Conservation (phyloP, 2,329 filamentous ascomycete genomes). For the Paraphaeosphaeria minitans region DNA sequence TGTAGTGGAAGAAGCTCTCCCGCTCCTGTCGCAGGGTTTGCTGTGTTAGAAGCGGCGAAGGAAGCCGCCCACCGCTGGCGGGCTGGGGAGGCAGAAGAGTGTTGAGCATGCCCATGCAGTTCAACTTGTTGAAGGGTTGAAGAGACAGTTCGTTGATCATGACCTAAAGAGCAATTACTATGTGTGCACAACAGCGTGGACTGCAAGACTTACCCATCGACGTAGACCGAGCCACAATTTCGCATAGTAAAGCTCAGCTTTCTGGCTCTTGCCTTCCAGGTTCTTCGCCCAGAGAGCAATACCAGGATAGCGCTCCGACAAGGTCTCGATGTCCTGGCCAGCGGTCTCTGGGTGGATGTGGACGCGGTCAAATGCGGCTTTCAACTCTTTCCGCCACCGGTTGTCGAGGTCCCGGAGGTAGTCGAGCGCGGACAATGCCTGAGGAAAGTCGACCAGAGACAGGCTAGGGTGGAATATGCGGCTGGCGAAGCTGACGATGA, state of each 20-base stretch:
- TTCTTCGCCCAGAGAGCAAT: conserved; percentile 61
- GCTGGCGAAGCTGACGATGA: conserved; percentile 66
- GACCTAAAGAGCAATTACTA: conserved; percentile 50
- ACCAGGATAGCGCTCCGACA: conserved; percentile 59
- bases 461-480: conserved; percentile 63
- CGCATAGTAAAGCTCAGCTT: conserved; percentile 56
- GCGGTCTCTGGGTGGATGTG: conserved; percentile 57
- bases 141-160: conserved; percentile 69
- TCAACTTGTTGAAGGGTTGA: conserved; percentile 66
- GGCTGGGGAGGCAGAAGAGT: conserved; percentile 66
- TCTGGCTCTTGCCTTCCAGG: conserved; percentile 51
- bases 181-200: not conserved
- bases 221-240: conserved; percentile 66
- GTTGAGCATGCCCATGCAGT: conserved; percentile 71
- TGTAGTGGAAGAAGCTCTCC: conserved; percentile 67
- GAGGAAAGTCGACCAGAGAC: conserved; percentile 66
- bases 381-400: conserved; percentile 63
- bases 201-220: conserved; percentile 61
- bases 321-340: conserved; percentile 52
- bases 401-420: conserved; percentile 69
- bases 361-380: conserved; percentile 59
- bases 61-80: conserved; percentile 41
- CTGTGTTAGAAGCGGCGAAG: conserved; percentile 58
- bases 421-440: conserved; percentile 68
- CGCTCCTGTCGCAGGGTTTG: conserved; percentile 62